Conservation (phyloP, 2,329 filamentous ascomycete species). For the Amphichorda felina region DNA sequence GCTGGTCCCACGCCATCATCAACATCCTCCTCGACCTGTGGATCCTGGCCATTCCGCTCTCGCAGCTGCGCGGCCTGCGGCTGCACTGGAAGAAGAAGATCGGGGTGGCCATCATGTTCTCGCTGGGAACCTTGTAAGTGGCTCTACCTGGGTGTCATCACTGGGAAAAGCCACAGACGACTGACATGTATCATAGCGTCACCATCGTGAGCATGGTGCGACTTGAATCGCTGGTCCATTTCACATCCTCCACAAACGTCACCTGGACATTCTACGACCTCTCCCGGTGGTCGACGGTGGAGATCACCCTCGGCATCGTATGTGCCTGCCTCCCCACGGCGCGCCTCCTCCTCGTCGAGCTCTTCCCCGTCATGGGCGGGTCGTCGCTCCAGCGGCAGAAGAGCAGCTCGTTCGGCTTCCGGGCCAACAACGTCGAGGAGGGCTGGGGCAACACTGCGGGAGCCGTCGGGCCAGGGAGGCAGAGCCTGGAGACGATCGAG, state of each 20-base stretch:
- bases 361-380: constrained; percentile 1
- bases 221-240: constrained; percentile 7
- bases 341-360: constrained; percentile 9
- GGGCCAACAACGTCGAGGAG: no score
- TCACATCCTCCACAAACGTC: constrained; percentile 5
- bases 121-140: constrained; percentile 24
- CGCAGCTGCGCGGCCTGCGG: constrained; percentile 22
- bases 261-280: constrained; percentile 9
- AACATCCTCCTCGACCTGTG: constrained; percentile 35
- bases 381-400: no score
- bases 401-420: no score
- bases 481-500: no score
- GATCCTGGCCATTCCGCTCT: constrained; percentile 33
- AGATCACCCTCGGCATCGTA: constrained; percentile 11
- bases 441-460: no score
- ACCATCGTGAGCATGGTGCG: constrained; percentile 12
- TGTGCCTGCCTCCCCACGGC: constrained; percentile 12
- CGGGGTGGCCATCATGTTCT: constrained; percentile 30
- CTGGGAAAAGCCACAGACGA: background rate
- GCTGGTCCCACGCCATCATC: constrained; percentile 33
- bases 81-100: constrained; percentile 31
- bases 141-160: background rate
- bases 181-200: constrained; percentile 6
- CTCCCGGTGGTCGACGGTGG: constrained; percentile 11
- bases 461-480: no score